Percentiles rank a stretch among this genome's conserved stretches.
Evolutionary conservation across 2,329 filamentous ascomycete species (phyloP).

Genomic region (Podosphaera leucotricha): DNA sequence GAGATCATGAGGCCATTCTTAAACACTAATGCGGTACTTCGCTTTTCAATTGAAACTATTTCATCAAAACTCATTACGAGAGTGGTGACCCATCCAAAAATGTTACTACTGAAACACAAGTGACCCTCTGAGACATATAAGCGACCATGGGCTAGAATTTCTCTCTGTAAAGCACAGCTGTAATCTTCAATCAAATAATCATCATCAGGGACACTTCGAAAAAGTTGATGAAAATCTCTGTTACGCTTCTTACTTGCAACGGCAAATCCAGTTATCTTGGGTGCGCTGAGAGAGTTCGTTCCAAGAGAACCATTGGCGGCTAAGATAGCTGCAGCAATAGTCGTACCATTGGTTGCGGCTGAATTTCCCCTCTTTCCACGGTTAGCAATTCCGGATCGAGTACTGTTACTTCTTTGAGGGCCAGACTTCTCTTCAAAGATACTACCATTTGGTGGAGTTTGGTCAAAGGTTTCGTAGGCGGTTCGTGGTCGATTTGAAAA

Average conservation of each 20-base stretch:
- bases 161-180: constrained; percentile 82
- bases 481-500: constrained; percentile 21
- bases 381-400: constrained; percentile 33
- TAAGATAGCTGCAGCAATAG: constrained; percentile 46
- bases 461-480: constrained; percentile 32
- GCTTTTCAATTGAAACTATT: constrained; percentile 88
- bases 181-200: constrained; percentile 98
- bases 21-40: constrained; percentile 83
- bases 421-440: constrained; percentile 36
- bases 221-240: constrained; percentile 77
- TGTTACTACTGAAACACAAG: constrained; percentile 97
- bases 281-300: constrained; percentile 33
- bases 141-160: constrained; percentile 81
- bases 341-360: constrained; percentile 26
- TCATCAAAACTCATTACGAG: constrained; percentile 97
- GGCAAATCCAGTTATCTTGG: constrained; percentile 79
- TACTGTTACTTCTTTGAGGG: constrained; percentile 33
- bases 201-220: constrained; percentile 92
- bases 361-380: constrained; percentile 70
- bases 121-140: constrained; percentile 95
- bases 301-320: constrained; percentile 48
- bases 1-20: constrained; percentile 96
- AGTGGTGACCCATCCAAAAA: constrained; percentile 92
- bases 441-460: constrained; percentile 41
- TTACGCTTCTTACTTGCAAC: constrained; percentile 93